These are phyloP conservation scores for Termitomyces sp. DNA, from an alignment of 768 basidiomycete genomes.

Conservation along the genomic window DNA sequence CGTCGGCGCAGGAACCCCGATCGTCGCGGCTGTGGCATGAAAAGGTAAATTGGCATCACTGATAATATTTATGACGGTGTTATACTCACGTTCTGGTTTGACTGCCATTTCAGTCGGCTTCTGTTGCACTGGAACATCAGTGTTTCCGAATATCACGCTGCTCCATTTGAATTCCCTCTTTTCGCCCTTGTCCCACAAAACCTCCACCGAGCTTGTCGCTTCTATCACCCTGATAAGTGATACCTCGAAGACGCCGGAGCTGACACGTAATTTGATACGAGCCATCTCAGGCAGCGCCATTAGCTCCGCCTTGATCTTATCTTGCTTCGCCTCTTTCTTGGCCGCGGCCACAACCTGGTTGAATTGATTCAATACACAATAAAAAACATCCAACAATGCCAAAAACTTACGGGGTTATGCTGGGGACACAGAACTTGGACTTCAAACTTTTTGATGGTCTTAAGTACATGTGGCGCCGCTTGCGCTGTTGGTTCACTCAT, in stretches of 20 bases:
- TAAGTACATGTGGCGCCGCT: conserved; percentile 38
- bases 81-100: conserved; percentile 42
- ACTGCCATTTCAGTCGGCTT: conserved; percentile 55
- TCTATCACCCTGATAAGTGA: conserved; percentile 68
- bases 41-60: background rate
- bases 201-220: conserved; percentile 67
- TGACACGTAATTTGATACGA: conserved; percentile 80
- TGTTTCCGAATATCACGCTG: conserved; percentile 72
- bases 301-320: conserved; percentile 67
- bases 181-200: conserved; percentile 72
- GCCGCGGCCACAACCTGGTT: conserved; percentile 65
- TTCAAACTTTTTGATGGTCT: conserved; percentile 67
- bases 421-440: conserved; percentile 77
- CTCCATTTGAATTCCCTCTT: conserved; percentile 83
- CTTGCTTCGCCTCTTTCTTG: conserved; percentile 71
- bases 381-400: background rate
- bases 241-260: conserved; percentile 83
- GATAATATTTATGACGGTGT: background rate
- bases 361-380: background rate
- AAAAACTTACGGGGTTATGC: conserved; percentile 79
- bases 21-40: conserved; percentile 15
- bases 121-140: conserved; percentile 65
- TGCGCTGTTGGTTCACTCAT: background rate
- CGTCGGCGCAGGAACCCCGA: conserved; percentile 23
- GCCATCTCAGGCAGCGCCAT: conserved; percentile 64